Conservation (phyloP, 805 yeast species). For the Limtongia smithiae region DNA sequence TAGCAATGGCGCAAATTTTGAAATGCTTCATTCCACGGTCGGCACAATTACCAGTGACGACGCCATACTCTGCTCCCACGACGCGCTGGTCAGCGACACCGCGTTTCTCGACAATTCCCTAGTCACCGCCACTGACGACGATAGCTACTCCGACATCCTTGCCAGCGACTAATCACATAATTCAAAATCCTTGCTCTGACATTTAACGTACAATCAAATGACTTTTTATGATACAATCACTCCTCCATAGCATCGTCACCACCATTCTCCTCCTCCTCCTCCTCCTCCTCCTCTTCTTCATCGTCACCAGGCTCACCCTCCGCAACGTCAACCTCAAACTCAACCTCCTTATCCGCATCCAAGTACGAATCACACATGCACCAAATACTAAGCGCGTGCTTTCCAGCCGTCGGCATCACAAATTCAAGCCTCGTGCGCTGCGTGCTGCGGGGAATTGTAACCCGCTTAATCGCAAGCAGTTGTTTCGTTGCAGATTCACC, state of each 20-base stretch:
- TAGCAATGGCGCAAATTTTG: no score
- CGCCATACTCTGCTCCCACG: no score
- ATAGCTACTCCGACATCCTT: no score
- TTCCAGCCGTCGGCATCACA: constrained; percentile 57
- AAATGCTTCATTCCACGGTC: no score
- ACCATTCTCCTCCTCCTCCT: constrained; percentile 2
- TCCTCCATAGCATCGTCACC: constrained; percentile 1
- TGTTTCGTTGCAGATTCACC: constrained; percentile 63
- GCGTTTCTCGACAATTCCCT: no score
- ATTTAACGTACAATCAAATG: neutral
- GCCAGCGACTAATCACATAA: neutral
- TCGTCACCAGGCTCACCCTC: constrained; percentile 32
- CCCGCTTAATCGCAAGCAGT: constrained; percentile 69
- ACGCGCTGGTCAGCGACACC: no score
- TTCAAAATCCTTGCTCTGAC: neutral
- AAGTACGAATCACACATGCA: constrained; percentile 85
- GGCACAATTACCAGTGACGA: no score
- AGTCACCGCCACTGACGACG: no score
- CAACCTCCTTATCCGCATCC: constrained; percentile 87
- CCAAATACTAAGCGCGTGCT: constrained; percentile 66
- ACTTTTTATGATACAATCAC: neutral
- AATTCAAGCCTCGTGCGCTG: constrained; percentile 55
- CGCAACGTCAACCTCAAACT: constrained; percentile 41
- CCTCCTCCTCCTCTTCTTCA: constrained; percentile 28
- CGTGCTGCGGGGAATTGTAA: constrained; percentile 49